Conservation (phyloP, 257 asterid genomes). For the Coffea canephora region DNA sequence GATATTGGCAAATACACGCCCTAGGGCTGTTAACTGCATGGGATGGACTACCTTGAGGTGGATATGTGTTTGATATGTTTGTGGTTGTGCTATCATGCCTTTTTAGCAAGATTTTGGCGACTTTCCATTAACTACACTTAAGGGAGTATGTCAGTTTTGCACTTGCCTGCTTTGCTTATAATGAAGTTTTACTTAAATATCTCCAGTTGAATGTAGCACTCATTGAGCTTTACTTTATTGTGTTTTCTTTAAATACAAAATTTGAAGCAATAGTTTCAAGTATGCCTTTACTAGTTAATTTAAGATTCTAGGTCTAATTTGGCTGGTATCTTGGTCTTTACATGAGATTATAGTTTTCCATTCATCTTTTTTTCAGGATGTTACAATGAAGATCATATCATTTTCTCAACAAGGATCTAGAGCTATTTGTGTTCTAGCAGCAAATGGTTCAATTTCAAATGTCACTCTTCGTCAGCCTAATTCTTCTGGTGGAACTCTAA, state of each 20-base stretch:
- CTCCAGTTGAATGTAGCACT: not conserved
- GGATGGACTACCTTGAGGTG: too few relatives aligned
- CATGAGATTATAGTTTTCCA: not conserved
- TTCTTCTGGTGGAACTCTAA: conserved; percentile 92
- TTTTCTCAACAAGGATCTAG: conserved; percentile 83
- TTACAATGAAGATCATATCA: conserved; percentile 75
- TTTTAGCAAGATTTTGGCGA: too few relatives aligned
- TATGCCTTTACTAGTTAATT: not conserved
- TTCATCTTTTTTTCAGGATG: conserved; percentile 51
- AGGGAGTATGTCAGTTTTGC: not conserved
- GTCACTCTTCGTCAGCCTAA: conserved; percentile 85
- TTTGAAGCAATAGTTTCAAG: not conserved
- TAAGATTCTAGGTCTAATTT: not conserved
- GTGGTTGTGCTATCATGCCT: too few relatives aligned
- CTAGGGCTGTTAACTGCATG: too few relatives aligned
- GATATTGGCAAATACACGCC: too few relatives aligned
- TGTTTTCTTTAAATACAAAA: not conserved
- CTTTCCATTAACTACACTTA: too few relatives aligned
- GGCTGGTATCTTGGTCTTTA: not conserved
- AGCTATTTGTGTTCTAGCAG: conserved; percentile 85
- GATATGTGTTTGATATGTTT: too few relatives aligned
- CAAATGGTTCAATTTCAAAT: conserved; percentile 79
- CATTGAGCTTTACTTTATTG: not conserved
- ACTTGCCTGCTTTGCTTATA: not conserved
- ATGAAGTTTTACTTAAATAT: not conserved